Percentiles rank a stretch among this genome's conserved stretches.
phyloP scores from a whole-genome alignment of 139 green algal species.

The Chlorella sp. region DNA sequence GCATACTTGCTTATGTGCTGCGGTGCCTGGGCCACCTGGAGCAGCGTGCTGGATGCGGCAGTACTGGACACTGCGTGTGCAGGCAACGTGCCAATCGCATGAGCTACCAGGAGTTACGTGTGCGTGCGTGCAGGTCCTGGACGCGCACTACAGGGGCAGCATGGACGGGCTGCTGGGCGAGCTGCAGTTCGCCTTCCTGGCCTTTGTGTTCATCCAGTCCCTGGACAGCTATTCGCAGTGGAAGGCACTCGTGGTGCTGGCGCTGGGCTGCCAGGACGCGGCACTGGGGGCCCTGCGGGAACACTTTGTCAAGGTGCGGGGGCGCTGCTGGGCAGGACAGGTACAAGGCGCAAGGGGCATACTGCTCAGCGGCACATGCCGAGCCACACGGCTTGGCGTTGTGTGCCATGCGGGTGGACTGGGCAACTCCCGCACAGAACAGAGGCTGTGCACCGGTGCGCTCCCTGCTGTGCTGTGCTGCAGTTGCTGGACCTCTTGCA shows the following conservation, averaged over 20 bases:
- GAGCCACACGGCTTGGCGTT: too few relatives aligned
- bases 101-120: too few relatives aligned
- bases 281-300: constrained; percentile 2
- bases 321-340: too few relatives aligned
- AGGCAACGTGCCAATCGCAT: too few relatives aligned
- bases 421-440: too few relatives aligned
- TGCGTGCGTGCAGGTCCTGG: constrained; percentile 3
- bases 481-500: constrained; percentile 28
- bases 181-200: constrained; percentile 79
- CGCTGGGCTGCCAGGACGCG: constrained; percentile 55
- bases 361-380: too few relatives aligned
- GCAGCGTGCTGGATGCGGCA: too few relatives aligned
- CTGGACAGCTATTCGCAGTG: constrained; percentile 71
- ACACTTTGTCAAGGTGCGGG: background rate
- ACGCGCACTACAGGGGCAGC: constrained; percentile 9
- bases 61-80: too few relatives aligned
- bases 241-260: constrained; percentile 60
- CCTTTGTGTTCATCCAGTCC: constrained; percentile 74
- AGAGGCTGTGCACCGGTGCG: too few relatives aligned
- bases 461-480: background rate
- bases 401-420: too few relatives aligned
- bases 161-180: constrained; percentile 55
- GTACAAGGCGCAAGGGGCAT: too few relatives aligned
- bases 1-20: background rate
- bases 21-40: too few relatives aligned